Evolutionary conservation across 2,329 filamentous ascomycete species (phyloP).

Genomic region (Ophiostoma angusticollis): DNA sequence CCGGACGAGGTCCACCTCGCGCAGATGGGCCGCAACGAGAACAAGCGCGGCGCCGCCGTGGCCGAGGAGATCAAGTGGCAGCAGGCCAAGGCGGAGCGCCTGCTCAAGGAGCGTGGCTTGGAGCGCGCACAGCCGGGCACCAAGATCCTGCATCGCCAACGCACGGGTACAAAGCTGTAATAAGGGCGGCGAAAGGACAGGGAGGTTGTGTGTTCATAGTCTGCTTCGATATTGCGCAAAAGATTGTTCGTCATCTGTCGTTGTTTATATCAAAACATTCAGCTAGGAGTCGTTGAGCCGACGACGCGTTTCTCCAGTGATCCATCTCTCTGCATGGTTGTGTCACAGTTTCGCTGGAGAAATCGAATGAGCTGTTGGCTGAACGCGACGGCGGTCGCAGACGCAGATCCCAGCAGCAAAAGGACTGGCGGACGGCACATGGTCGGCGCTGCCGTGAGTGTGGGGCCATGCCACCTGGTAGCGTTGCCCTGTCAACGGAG

Average conservation of each 20-base stretch:
- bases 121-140: slow-evolving; percentile 36
- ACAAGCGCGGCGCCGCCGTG: slow-evolving; percentile 51
- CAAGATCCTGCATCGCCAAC: slow-evolving; percentile 29
- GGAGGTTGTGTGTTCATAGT: neutral
- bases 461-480: slow-evolving; percentile 5
- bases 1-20: slow-evolving; percentile 90
- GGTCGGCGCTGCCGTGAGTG: neutral
- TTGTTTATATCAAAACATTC: too few relatives aligned
- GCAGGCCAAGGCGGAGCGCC: slow-evolving; percentile 48
- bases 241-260: too few relatives aligned
- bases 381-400: neutral
- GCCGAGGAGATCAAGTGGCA: slow-evolving; percentile 51
- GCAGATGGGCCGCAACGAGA: slow-evolving; percentile 72
- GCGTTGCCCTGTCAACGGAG: too few relatives aligned
- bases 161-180: slow-evolving; percentile 30
- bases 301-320: too few relatives aligned
- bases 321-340: too few relatives aligned
- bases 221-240: too few relatives aligned
- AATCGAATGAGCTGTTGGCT: too few relatives aligned
- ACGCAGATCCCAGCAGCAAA: neutral
- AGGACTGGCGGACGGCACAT: neutral
- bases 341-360: too few relatives aligned
- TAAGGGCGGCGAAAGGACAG: neutral
- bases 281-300: too few relatives aligned
- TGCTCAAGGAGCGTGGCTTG: slow-evolving; percentile 48